Evolutionary conservation across 2,329 filamentous ascomycete species (phyloP).

Genomic region (Trematosphaeria pertusa): DNA sequence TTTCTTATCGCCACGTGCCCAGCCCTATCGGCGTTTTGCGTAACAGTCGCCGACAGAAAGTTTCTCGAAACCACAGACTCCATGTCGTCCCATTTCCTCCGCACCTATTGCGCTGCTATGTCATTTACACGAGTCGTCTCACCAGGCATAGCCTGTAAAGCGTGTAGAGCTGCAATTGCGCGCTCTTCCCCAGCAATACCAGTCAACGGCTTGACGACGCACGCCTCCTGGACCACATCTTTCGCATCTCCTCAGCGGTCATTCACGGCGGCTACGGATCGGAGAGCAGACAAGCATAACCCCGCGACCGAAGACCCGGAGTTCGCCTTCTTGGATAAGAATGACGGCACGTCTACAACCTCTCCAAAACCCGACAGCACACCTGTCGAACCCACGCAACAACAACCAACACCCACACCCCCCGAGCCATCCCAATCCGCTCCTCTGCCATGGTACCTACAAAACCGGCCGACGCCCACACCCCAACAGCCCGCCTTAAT

Average conservation of each 20-base stretch:
- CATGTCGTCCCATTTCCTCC: too few species aligned
- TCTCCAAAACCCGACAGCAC: slow-evolving; percentile 1
- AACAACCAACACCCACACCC: slow-evolving; percentile 4
- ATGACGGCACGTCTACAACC: neutral
- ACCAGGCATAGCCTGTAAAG: slow-evolving; percentile 32
- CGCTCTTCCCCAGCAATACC: slow-evolving; percentile 5
- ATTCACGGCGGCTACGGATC: slow-evolving; percentile 28
- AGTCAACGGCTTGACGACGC: slow-evolving; percentile 13
- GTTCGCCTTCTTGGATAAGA: slow-evolving; percentile 17
- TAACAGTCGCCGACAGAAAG: slow-evolving; percentile 18
- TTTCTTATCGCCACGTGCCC: slow-evolving; percentile 41
- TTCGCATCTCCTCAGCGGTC: slow-evolving; percentile 18
- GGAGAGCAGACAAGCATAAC: slow-evolving; percentile 21
- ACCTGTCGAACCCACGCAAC: slow-evolving; percentile 1
- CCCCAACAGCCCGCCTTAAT: slow-evolving; percentile 63
- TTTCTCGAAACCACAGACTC: slow-evolving; percentile 12
- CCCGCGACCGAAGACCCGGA: slow-evolving; percentile 18
- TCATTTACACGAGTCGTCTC: slow-evolving; percentile 27
- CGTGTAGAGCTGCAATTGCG: slow-evolving; percentile 23
- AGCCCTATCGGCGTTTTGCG: slow-evolving; percentile 20
- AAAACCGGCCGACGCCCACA: slow-evolving; percentile 51
- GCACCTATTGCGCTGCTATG: too few species aligned
- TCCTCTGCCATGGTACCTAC: slow-evolving; percentile 81
- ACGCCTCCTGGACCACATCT: slow-evolving; percentile 12
- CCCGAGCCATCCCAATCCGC: slow-evolving; percentile 11